Base-by-base conservation (phyloP, 805 yeast species). In the Kodamaea kaohsiungensis region DNA sequence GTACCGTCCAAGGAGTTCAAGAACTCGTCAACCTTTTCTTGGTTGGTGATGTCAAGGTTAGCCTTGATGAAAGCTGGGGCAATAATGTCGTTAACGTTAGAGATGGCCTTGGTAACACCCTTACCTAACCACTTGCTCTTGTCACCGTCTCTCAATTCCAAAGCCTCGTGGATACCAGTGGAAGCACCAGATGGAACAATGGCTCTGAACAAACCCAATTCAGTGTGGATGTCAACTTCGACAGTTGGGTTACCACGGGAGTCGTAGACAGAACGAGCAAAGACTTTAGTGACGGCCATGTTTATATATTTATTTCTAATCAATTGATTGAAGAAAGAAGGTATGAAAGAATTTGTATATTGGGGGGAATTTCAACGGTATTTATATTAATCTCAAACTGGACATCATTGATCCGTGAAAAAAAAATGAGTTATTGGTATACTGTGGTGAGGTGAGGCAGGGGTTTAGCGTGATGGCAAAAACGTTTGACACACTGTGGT, bases 181-280 rank as follows among this genome's bases (percentile, higher is more conserved):
- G 98, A 93, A 65, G 99, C 99, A 82, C 99, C 99, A 63, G 98
- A 91, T 77, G 99, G 99, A 60, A 95, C 99, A 73, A 93, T 92
- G 65, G 98, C 85, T 80, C 98, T 89, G 96, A 91, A 92, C 63
- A 84, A 69, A 72, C 99, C 99, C 72, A 89, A 85, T 61, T 83
- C 93, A 72, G 99, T 93, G 84, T 88, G 81, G 69, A 93, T 71
- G 73, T 95, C 98, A 66, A 95, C 98, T 86, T 95, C 98, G 68
- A 95, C 99, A 67, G 99, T 93, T 82, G 99, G 99, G 87, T 93
- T 95, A 81, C 98, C 98, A 82, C 99, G 91, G 69, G 98, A 93
- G 83, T 93, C 99, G 88, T 95, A 93, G 79, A 93, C 97, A 85
- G 86, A 88, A 82, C 99, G 92, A 70, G 98, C 89, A 78, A 82